These are phyloP conservation scores for Nakaseomyces delphensis DNA, from an alignment of 1,139 yeast genomes.

Conservation along the genomic window DNA sequence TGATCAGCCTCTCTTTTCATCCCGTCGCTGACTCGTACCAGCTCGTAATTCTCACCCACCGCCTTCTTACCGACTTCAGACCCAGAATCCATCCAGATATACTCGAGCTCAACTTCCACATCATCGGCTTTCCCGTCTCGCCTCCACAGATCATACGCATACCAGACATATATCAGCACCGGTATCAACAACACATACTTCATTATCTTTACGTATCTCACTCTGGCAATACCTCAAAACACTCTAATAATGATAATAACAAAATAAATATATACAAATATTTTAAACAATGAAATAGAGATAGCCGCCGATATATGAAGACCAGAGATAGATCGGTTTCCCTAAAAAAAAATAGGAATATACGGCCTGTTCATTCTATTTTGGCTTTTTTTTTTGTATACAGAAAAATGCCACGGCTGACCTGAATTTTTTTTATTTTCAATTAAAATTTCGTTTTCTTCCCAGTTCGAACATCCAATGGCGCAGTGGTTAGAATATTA, in stretches of 20 bases:
- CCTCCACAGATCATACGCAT: not conserved
- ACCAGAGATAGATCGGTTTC: no score
- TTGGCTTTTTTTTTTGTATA: no score
- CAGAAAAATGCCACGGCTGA: no score
- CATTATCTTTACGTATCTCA: no score
- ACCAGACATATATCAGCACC: not conserved
- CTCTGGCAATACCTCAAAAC: no score
- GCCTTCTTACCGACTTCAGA: not conserved
- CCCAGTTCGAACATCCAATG: not conserved
- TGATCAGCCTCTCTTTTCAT: constrained; percentile 11
- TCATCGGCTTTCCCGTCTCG: not conserved
- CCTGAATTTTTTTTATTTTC: not conserved
- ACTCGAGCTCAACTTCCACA: constrained; percentile 2
- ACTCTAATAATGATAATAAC: no score
- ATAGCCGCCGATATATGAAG: not conserved
- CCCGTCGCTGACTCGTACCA: constrained; percentile 6
- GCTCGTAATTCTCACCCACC: not conserved
- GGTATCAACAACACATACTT: not conserved
- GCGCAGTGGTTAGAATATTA: not conserved
- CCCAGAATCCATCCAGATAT: not conserved
- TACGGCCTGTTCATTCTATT: not conserved
- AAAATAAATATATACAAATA: no score
- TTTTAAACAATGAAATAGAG: no score
- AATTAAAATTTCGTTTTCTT: not conserved
- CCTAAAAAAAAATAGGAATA: not conserved